Base-by-base conservation (phyloP, 371 early-diverging fungal species). In the Gilbertella persicaria region DNA sequence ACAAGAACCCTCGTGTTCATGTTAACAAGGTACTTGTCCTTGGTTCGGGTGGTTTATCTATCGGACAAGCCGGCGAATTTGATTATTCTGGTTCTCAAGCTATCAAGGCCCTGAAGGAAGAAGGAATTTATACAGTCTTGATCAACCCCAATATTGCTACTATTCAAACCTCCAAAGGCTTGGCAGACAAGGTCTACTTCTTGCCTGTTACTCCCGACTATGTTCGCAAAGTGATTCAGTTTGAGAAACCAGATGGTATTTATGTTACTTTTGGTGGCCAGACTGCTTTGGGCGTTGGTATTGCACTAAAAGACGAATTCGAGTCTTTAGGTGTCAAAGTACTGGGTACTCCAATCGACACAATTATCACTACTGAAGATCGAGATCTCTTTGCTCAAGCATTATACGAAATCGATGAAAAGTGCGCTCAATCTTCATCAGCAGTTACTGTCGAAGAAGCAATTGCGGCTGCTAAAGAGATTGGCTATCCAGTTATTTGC, bases 21-120 rank as follows among this genome's bases (percentile, higher is more conserved):
- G 82, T 84, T 53, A 79, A 75, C 56, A 95, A 95, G 79, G 97
- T 97, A 13, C 80, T 97, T 45, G 89, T 98, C n/a, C 80, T 98
- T 35, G 98, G 98, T 39, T 93, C 94, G 20, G 98, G 98, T 50
- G 98, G 98, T 64, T 71, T 98, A 47, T 90, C 91, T 21, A 98
- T 98, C 62, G 98, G 98, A 29, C 98, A 98, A 74, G 98, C 98
- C 39, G 98, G 98, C 50, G 98, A 97, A 80, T 97, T 97, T 61
- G 98, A 97, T 73, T 97, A 97, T 78, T 96, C 96, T 60, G 96
- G 97, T 40, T 91, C 92, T 29, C 92, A 86, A 78, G 96, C 96
- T 16, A 97, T 97, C 83, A 97, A 97, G 79, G 97, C 97, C 12
- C 74, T 96, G 58, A 93, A 94, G 72, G 95, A 96, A 69, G 94